Evolutionary conservation across 495 filamentous ascomycete genomes (phyloP).

Genomic region (Tuber microsphaerosporum): DNA sequence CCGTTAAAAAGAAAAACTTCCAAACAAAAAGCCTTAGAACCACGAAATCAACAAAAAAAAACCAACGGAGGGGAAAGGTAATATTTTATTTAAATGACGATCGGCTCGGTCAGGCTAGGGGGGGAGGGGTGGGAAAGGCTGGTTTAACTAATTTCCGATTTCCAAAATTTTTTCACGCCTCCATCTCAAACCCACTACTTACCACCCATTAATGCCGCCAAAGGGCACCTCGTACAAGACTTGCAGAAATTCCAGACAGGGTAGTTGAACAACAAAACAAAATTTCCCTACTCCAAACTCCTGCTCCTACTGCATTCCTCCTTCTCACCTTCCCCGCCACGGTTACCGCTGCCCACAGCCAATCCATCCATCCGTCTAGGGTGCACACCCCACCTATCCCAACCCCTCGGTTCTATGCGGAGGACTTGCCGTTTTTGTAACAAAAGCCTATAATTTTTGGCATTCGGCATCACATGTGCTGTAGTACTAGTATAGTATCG

Average conservation of each 20-base stretch:
- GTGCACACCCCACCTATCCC: neutral
- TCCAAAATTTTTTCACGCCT: neutral
- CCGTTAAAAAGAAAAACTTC: neutral
- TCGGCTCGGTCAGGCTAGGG: neutral
- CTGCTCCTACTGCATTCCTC: neutral
- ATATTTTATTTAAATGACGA: neutral
- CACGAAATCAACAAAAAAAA: neutral
- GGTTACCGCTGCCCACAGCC: neutral
- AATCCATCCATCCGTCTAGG: neutral
- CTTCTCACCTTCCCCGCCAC: neutral
- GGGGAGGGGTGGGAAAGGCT: neutral
- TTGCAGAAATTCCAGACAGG: neutral
- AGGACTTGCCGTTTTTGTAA: neutral
- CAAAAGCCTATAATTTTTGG: neutral
- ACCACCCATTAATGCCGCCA: neutral
- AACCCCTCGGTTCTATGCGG: neutral
- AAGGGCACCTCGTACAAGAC: neutral
- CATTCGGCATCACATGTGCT: neutral
- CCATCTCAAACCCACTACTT: neutral
- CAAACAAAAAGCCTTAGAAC: neutral
- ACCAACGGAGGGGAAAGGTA: neutral
- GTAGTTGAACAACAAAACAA: neutral
- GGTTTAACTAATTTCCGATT: neutral
- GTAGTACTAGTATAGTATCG: neutral
- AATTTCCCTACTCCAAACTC: neutral